Conservation (phyloP, 306 rosid genomes). For the Acacia confusa region DNA sequence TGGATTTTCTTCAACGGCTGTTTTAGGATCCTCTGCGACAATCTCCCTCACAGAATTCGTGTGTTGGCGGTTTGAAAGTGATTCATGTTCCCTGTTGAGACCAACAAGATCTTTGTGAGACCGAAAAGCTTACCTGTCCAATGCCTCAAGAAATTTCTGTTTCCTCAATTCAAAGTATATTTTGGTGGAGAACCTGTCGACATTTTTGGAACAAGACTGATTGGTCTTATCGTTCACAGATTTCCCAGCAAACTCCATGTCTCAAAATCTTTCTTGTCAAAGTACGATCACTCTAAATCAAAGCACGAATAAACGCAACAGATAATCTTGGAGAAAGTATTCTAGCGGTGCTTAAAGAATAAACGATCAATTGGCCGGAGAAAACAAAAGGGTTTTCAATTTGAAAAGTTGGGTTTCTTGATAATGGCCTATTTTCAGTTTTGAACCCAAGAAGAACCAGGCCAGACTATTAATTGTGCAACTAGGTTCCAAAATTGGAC, state of each 20-base stretch:
- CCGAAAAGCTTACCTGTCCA: slow-evolving; percentile 37
- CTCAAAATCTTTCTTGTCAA: slow-evolving; percentile 44
- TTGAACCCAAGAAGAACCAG: background rate
- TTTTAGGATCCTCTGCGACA: background rate
- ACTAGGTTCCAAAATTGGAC: background rate
- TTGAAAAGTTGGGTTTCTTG: background rate
- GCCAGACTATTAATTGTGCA: background rate
- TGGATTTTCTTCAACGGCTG: slow-evolving; percentile 30
- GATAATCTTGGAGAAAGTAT: background rate
- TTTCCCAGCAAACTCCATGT: slow-evolving; percentile 35
- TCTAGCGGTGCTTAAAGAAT: background rate
- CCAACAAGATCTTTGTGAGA: background rate
- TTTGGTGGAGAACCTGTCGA: slow-evolving; percentile 33
- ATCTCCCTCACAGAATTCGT: slow-evolving; percentile 23
- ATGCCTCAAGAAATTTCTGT: slow-evolving; percentile 50
- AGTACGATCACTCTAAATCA: background rate
- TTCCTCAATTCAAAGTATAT: slow-evolving; percentile 47
- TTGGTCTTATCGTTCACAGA: slow-evolving; percentile 51
- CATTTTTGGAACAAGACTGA: slow-evolving; percentile 34
- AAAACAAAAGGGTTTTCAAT: background rate
- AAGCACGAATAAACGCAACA: background rate
- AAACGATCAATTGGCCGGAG: background rate
- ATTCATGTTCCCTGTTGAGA: slow-evolving; percentile 21
- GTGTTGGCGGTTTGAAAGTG: slow-evolving; percentile 30
- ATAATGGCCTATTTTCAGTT: background rate